These are phyloP conservation scores for Penicillium desertorum DNA, from an alignment of 495 filamentous ascomycete species.

Conservation along the genomic window DNA sequence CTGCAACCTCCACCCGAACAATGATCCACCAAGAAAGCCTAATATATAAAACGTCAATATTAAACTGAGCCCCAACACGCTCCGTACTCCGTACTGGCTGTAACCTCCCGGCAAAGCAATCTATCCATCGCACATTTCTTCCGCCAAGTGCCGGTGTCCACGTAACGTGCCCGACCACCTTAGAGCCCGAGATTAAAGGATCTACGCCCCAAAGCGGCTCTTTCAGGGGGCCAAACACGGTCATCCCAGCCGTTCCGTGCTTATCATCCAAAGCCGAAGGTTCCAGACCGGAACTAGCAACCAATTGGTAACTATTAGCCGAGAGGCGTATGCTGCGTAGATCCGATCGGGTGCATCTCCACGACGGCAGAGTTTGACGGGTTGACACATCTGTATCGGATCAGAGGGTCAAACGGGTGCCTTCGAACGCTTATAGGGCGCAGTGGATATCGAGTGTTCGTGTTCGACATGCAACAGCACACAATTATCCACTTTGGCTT, in stretches of 20 bases:
- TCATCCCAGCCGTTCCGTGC: conserved; percentile 5
- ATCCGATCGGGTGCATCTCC: conserved; percentile 2
- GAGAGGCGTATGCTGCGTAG: neutral
- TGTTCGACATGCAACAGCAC: neutral
- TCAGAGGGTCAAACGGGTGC: neutral
- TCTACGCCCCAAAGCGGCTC: conserved; percentile 4
- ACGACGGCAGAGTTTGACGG: neutral
- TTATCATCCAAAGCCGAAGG: neutral
- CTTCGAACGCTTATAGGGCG: neutral
- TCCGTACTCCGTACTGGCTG: no score
- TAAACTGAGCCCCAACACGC: neutral
- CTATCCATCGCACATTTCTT: neutral
- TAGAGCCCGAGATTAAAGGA: conserved; percentile 18
- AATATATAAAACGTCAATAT: neutral
- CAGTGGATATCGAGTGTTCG: conserved; percentile 2
- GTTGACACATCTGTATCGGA: conserved; percentile 1
- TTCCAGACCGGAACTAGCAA: conserved; percentile 1
- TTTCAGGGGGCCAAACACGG: neutral
- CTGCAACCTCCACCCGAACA: neutral
- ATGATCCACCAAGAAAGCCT: neutral
- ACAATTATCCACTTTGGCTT: neutral
- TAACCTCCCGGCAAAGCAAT: neutral
- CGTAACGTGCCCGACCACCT: neutral
- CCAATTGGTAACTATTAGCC: neutral
- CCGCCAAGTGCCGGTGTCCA: conserved; percentile 6